phyloP scores from a whole-genome alignment of 495 filamentous ascomycete genomes.

The Podospora anserina region DNA sequence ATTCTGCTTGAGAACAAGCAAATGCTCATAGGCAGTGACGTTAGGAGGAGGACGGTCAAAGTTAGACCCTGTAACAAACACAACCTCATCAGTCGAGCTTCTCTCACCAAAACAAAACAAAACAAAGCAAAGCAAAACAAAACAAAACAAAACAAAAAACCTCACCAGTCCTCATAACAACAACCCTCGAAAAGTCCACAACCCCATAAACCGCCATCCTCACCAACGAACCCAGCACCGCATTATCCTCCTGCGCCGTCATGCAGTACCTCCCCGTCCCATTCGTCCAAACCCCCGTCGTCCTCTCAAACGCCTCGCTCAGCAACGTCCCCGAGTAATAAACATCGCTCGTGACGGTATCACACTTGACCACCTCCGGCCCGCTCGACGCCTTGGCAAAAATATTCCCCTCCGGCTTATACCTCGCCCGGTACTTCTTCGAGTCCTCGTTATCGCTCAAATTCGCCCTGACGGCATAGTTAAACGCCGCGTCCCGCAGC shows the following conservation, averaged over 20 bases:
- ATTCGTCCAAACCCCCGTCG: conserved; percentile 62
- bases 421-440: conserved; percentile 58
- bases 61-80: conserved; percentile 48
- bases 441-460: conserved; percentile 55
- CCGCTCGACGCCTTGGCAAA: conserved; percentile 52
- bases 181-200: conserved; percentile 65
- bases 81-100: background rate
- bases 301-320: conserved; percentile 62
- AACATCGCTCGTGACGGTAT: conserved; percentile 67
- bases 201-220: conserved; percentile 53
- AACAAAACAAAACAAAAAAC: background rate
- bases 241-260: conserved; percentile 74
- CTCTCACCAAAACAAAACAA: background rate
- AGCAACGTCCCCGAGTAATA: conserved; percentile 66
- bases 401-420: conserved; percentile 37
- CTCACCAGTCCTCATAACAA: conserved; percentile 64
- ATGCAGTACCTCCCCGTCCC: conserved; percentile 66
- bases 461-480: conserved; percentile 53
- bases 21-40: conserved; percentile 50
- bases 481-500: conserved; percentile 55
- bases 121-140: too few relatives aligned
- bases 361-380: conserved; percentile 62
- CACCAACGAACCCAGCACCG: conserved; percentile 63
- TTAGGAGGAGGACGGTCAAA: conserved; percentile 68
- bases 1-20: conserved; percentile 57